Evolutionary conservation across 768 basidiomycete species (phyloP), one percentile per base, ranked within the genome.

Genomic region (Boletus reticuloceps): DNA sequence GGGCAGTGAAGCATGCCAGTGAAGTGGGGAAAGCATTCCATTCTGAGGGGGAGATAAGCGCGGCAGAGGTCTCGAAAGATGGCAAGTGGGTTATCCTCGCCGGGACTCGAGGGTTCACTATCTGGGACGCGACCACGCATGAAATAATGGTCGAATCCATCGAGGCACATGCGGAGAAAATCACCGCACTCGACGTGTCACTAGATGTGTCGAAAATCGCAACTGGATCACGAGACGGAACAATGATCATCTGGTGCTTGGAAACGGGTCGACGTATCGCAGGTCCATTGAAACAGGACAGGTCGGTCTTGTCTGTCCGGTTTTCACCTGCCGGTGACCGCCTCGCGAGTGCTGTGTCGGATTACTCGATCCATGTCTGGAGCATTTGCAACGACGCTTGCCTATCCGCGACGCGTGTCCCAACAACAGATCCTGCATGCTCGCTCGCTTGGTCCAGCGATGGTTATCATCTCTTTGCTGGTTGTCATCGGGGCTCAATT

Each of bases 241-340:
- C 38, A 7, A 59, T 69, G 16, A 39, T 59, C 22, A 16, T 69
- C 20, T 67, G 66, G 66, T 52, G 37, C 44, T 41, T 66, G 55
- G 42, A 54, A 46, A 64, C 67, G 0, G 62, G 56, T 0, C 11
- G 46, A 9, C 55, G 27, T n/a, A 39, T 67, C 2, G 52, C 55
- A 0, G 62, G 58, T 25, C 66, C 66, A 2, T 55, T 66, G 29
- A 55, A 58, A n/a, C 64, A 57, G 10, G 41, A 41, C 22, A 20
- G 19, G 11, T 42, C 41, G 0, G 20, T 67, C 19, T 48, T 27
- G 43, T 64, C 62, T 17, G 37, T 67, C 37, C 44, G 42, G 12
- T 69, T 68, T 56, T 67, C 67, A 39, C 59, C 64, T 29, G 11
- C n/a, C 2, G 65, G 65, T 6, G 53, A 59, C 27, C 53, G 43